Evolutionary conservation across 768 basidiomycete species (phyloP), one percentile per base, ranked within the genome.

Genomic region (Gloeophyllum trabeum): DNA sequence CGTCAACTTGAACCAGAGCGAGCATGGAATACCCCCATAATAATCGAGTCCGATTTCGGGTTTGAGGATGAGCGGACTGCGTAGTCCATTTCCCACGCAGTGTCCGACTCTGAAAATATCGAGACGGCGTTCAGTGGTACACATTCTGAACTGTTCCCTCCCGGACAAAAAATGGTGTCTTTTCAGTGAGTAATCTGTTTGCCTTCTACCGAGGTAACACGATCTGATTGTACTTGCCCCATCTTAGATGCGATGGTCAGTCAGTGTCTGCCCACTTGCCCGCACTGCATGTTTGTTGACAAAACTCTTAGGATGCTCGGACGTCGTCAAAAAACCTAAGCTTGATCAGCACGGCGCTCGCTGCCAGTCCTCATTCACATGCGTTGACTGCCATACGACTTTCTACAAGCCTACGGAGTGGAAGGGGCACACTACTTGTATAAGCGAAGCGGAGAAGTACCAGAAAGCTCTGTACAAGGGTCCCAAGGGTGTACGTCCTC

Each of bases 271-370:
- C 26, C 16, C 21, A 30, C 19, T 16, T 32, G 2, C 24, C 37
- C 42, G 38, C n/a, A 43, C 34, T 22, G 37, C 3, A n/a, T n/a
- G n/a, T n/a, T n/a, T 41, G 13, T 39, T 14, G 25, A 35, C 37
- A 12, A 35, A 40, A 42, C 24, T 36, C 42, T 28, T 45, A 87
- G 88, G 58, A 25, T 96, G 92, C 58, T 65, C 71, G 40, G 92
- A 96, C 50, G 81, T 89, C 6, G 79, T 94, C 22, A 96, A 90
- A 61, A 96, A 96, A 54, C 92, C 92, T 10, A 91, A 92, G 59
- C 72, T 96, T 1, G 89, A 94, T 59, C 75, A 81, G 55, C 91
- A 94, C 53, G 52, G 69, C 39, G 56, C 53, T 22, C 64, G 70
- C 35, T 90, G 85, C 53, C 64, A 77, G 43, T 51, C 73, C 2